Conservation (phyloP, 306 rosid genomes). For the Astragalus glycyphyllos region DNA sequence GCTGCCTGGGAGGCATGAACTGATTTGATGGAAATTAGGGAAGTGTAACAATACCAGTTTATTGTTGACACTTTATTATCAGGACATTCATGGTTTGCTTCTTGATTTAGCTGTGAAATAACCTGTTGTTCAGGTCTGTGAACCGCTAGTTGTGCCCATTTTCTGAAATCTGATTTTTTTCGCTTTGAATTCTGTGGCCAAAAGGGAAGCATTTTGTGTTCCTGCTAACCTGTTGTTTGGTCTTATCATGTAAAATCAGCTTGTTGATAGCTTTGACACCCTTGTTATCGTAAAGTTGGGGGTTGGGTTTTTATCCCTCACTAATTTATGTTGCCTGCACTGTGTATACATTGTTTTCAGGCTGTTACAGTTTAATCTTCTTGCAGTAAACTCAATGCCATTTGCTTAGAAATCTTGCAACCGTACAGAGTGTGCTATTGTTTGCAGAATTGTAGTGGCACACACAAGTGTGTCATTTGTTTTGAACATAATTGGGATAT, state of each 20-base stretch:
- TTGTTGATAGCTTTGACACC: neutral
- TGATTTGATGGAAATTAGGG: neutral
- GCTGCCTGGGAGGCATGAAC: neutral
- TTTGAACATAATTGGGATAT: no score
- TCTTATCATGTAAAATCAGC: neutral
- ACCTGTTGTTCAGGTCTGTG: neutral
- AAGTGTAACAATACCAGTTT: neutral
- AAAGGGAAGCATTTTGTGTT: no score
- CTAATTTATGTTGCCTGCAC: no score
- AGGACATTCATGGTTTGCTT: no score
- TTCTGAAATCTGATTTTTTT: neutral
- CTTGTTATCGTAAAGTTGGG: slow-evolving; percentile 4
- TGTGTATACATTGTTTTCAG: no score
- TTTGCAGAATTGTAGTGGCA: no score
- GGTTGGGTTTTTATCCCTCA: neutral
- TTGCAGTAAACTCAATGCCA: no score
- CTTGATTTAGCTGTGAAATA: slow-evolving; percentile 3
- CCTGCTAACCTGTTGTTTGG: no score
- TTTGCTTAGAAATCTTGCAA: no score
- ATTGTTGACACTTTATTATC: neutral
- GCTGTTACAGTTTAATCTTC: no score
- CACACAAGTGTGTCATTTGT: no score
- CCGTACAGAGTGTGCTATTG: no score
- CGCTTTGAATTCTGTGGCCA: neutral
- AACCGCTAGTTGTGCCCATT: neutral